A percentile compares a stretch with the other conserved stretches of the same genome.
phyloP scores from a whole-genome alignment of 2,329 filamentous ascomycete species.

The Lecanicillium sp. region DNA sequence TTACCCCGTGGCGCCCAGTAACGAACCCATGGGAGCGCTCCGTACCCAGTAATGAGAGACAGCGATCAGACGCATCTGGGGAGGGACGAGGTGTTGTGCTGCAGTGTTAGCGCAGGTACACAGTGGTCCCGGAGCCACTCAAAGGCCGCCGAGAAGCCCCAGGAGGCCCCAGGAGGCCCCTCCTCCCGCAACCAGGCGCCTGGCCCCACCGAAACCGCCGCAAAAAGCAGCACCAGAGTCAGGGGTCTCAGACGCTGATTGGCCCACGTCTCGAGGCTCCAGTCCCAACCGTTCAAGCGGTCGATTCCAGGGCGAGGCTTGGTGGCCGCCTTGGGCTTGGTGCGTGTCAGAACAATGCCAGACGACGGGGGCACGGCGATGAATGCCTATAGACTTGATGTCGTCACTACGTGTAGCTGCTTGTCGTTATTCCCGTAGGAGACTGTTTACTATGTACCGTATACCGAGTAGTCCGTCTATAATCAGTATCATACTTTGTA shows the following conservation, averaged over 20 bases:
- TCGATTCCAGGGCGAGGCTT: conserved; percentile 7
- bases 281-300: background rate
- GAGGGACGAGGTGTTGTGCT: background rate
- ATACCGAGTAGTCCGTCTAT: too few relatives aligned
- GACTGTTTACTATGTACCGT: too few relatives aligned
- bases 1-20: too few relatives aligned
- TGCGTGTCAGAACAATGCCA: too few relatives aligned
- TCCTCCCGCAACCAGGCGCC: conserved; percentile 11
- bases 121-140: conserved; percentile 20
- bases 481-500: too few relatives aligned
- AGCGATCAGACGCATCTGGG: too few relatives aligned
- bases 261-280: conserved; percentile 1
- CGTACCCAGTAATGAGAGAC: too few relatives aligned
- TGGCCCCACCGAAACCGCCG: background rate
- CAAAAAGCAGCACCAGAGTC: conserved; percentile 2
- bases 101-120: conserved; percentile 5
- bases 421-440: too few relatives aligned
- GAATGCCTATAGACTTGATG: too few relatives aligned
- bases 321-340: background rate
- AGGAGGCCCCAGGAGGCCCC: background rate
- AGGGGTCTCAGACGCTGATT: conserved; percentile 8
- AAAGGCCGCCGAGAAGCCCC: background rate
- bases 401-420: too few relatives aligned
- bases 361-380: too few relatives aligned
- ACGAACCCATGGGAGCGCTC: too few relatives aligned